Evolutionary conservation across 441 rosid species (phyloP).

Genomic region (Bocquillonia castaneifolia): DNA sequence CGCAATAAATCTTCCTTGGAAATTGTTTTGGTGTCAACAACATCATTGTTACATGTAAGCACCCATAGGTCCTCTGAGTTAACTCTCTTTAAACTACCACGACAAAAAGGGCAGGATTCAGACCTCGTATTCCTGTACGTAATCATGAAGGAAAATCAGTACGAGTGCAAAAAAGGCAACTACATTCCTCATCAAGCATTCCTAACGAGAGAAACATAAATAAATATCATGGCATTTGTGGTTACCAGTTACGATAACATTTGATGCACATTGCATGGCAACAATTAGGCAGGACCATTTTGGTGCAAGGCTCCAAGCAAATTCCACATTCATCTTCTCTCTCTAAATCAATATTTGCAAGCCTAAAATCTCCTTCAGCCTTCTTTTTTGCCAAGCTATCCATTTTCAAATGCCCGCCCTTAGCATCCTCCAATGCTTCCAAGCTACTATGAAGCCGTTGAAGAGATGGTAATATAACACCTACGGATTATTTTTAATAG

Average conservation of each 20-base stretch:
- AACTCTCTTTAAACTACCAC: conserved; percentile 86
- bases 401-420: conserved; percentile 25
- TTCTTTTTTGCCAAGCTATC: conserved; percentile 41
- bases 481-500: conserved; percentile 30
- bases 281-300: conserved; percentile 86
- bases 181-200: neutral
- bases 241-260: conserved; percentile 87
- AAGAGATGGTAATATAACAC: conserved; percentile 84
- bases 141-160: conserved; percentile 18
- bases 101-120: conserved; percentile 92
- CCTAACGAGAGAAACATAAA: neutral
- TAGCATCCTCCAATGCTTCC: conserved; percentile 38
- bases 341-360: conserved; percentile 50
- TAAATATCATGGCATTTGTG: neutral
- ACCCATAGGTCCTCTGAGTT: conserved; percentile 97
- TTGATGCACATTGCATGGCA: conserved; percentile 96
- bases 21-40: conserved; percentile 65
- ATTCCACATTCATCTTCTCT: conserved; percentile 97
- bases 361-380: conserved; percentile 40
- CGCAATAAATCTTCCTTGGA: conserved; percentile 60
- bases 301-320: conserved; percentile 92
- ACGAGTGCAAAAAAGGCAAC: neutral
- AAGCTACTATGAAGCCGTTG: conserved; percentile 55
- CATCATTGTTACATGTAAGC: conserved; percentile 73
- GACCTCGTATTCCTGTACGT: conserved; percentile 89